Percentiles rank a stretch among this genome's conserved stretches.
These are phyloP conservation scores for Solanum tarapatanum DNA, from an alignment of 257 asterid genomes.

Conservation along the genomic window DNA sequence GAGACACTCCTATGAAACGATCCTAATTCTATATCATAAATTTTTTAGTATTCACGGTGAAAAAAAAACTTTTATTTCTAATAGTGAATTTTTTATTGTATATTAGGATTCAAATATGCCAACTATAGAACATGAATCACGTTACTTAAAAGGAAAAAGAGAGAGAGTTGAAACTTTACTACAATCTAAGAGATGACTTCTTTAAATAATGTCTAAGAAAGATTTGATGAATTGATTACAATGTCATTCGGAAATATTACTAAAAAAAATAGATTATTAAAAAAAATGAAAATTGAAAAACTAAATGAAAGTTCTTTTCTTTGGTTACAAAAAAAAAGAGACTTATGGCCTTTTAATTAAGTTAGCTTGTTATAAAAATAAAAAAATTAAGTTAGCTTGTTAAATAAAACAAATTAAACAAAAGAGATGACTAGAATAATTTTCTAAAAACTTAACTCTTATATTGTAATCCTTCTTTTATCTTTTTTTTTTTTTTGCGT, in stretches of 20 bases:
- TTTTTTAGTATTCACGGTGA: background rate
- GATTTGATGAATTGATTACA: background rate
- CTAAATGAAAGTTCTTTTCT: background rate
- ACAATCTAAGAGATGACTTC: background rate
- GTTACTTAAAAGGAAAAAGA: background rate
- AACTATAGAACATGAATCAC: background rate
- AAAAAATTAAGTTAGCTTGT: background rate
- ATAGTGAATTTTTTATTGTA: background rate
- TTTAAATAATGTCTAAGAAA: background rate
- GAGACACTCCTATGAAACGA: background rate
- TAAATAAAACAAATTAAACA: background rate
- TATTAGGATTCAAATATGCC: background rate
- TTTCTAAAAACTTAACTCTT: background rate
- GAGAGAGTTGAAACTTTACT: background rate
- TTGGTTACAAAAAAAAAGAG: background rate
- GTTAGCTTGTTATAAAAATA: background rate
- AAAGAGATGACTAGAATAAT: background rate
- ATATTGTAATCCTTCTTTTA: too few relatives aligned
- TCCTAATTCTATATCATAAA: background rate
- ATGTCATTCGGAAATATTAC: background rate
- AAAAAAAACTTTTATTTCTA: background rate
- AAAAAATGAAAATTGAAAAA: background rate
- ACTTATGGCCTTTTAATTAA: background rate
- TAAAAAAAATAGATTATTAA: background rate
- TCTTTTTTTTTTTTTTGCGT: background rate